phyloP scores from a whole-genome alignment of 352 stramenopile species.

The Peronospora farinosa region DNA sequence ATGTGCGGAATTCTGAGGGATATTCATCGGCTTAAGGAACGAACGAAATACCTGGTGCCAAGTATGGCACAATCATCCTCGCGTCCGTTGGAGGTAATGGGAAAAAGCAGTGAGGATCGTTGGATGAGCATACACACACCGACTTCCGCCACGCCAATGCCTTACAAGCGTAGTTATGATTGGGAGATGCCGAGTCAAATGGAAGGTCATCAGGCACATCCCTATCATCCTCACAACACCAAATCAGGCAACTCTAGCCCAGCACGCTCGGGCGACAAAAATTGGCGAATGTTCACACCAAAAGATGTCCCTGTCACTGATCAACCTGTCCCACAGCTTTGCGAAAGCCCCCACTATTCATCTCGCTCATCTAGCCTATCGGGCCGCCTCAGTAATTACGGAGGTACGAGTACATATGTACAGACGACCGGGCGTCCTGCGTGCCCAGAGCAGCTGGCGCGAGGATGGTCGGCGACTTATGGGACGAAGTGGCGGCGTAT shows the following conservation, averaged over 20 bases:
- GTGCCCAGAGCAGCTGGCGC: slow-evolving; percentile 12
- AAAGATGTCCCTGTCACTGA: slow-evolving; percentile 12
- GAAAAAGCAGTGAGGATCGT: slow-evolving; percentile 12
- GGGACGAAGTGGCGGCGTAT: slow-evolving; percentile 10
- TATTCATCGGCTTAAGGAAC: slow-evolving; percentile 60
- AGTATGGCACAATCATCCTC: slow-evolving; percentile 25
- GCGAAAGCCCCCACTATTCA: slow-evolving; percentile 58
- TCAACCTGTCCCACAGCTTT: slow-evolving; percentile 27
- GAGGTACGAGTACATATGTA: slow-evolving; percentile 35
- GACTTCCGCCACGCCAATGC: slow-evolving; percentile 2
- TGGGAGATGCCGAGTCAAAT: slow-evolving; percentile 15
- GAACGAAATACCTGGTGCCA: slow-evolving; percentile 59
- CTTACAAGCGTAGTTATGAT: slow-evolving; percentile 32
- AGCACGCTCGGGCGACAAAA: slow-evolving; percentile 27
- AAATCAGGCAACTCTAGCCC: slow-evolving; percentile 30
- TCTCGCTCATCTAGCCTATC: slow-evolving; percentile 58
- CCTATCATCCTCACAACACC: slow-evolving; percentile 10
- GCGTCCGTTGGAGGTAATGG: slow-evolving; percentile 4
- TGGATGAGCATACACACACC: neutral
- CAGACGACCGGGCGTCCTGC: slow-evolving; percentile 12
- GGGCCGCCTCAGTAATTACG: slow-evolving; percentile 41
- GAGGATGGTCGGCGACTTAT: slow-evolving; percentile 7
- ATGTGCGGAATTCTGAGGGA: slow-evolving; percentile 63
- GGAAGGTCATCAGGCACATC: slow-evolving; percentile 8
- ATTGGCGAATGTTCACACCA: slow-evolving; percentile 19